Evolutionary conservation across 768 basidiomycete genomes (phyloP).

Genomic region (Austroboletus festivus): DNA sequence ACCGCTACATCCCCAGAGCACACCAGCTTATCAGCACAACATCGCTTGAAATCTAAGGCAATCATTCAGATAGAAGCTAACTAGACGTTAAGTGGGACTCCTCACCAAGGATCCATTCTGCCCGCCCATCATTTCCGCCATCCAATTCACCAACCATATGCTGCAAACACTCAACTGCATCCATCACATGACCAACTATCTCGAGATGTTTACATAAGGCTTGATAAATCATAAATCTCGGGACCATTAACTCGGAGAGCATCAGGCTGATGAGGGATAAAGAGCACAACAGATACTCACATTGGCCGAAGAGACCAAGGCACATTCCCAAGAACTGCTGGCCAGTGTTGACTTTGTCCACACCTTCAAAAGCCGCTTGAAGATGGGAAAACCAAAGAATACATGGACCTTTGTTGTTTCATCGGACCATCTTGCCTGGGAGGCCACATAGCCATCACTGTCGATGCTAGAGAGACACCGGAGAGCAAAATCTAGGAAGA

Average conservation of each 20-base stretch:
- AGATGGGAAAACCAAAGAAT: not conserved
- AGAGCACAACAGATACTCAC: not conserved
- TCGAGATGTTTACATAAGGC: not conserved
- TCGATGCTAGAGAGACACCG: not conserved
- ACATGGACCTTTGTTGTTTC: not conserved
- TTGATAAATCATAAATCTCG: not conserved
- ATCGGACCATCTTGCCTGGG: too few relatives aligned
- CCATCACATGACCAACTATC: not conserved
- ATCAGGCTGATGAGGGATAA: not conserved
- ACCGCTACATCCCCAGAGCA: too few relatives aligned
- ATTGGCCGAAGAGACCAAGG: not conserved
- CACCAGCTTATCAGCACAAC: too few relatives aligned
- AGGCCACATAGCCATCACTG: not conserved
- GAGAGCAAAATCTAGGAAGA: not conserved
- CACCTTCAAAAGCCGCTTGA: not conserved
- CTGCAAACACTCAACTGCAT: not conserved
- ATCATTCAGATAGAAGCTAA: not conserved
- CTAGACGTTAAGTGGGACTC: too few relatives aligned
- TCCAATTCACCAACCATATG: not conserved
- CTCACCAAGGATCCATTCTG: too few relatives aligned
- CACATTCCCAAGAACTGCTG: constrained; percentile 2
- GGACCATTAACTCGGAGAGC: not conserved
- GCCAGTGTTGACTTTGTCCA: constrained; percentile 6
- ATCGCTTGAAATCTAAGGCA: too few relatives aligned
- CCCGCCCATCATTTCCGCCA: not conserved